Conservation (phyloP, 495 filamentous ascomycete species). For the Neurospora sp. region DNA sequence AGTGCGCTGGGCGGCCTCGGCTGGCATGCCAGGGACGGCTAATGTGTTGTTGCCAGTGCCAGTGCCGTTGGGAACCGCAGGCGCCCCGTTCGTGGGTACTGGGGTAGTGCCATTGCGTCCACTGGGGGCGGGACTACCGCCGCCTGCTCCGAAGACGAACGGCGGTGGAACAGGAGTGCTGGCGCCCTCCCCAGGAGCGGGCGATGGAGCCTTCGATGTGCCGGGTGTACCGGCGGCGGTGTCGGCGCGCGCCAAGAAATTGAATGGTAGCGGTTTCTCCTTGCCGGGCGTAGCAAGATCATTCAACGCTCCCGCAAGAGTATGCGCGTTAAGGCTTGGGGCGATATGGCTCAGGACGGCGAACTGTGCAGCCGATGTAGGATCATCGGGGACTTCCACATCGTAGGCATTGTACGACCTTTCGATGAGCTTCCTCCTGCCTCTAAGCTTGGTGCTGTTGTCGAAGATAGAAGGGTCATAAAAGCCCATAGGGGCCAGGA, state of each 20-base stretch:
- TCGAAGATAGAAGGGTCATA: slow-evolving; percentile 84
- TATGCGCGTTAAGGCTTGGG: slow-evolving; percentile 41
- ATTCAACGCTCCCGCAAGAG: slow-evolving; percentile 24
- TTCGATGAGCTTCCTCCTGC: slow-evolving; percentile 66
- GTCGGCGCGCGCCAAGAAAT: slow-evolving; percentile 43
- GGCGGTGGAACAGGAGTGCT: slow-evolving; percentile 55
- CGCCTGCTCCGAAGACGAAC: slow-evolving; percentile 39
- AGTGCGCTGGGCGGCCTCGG: slow-evolving; percentile 31
- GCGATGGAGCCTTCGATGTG: slow-evolving; percentile 78
- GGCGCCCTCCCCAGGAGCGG: slow-evolving; percentile 59
- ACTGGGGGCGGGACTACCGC: slow-evolving; percentile 34
- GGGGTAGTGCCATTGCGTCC: slow-evolving; percentile 40
- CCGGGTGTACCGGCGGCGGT: slow-evolving; percentile 61
- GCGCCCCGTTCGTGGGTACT: slow-evolving; percentile 21
- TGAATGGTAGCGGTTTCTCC: slow-evolving; percentile 41
- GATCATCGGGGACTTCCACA: slow-evolving; percentile 72
- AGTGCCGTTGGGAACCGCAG: slow-evolving; percentile 16
- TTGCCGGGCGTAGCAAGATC: slow-evolving; percentile 43
- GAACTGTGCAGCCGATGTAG: slow-evolving; percentile 72
- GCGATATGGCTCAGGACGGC: slow-evolving; percentile 62
- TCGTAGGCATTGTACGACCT: slow-evolving; percentile 92
- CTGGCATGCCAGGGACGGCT: slow-evolving; percentile 15
- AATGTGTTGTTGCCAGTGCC: slow-evolving; percentile 17
- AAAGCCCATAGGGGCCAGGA: slow-evolving; percentile 80
- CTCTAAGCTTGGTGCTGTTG: slow-evolving; percentile 62